Evolutionary conservation across 192 early-diverging fungal species (phyloP), one percentile per base, ranked within the genome.

Genomic region (Linnemannia zychae): DNA sequence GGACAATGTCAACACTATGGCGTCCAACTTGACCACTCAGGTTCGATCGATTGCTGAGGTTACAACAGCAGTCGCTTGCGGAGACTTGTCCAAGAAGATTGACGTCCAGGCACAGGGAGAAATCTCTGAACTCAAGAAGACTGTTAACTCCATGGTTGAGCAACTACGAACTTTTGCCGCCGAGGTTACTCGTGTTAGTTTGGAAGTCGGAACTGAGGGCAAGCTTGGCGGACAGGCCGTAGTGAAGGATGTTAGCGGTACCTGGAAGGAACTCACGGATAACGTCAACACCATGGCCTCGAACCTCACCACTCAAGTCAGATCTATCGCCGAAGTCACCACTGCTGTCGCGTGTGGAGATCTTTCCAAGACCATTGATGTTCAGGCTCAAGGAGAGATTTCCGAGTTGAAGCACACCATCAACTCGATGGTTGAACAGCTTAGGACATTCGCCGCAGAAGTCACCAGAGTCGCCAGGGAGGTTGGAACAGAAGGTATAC

Each of bases 71-170:
- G 90, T 93, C 17, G 89, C 92, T 7, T 40, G 57, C 49, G 92
- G 92, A 50, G 92, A 93, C 76, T 66, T 93, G 17, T 89, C 87
- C 17, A 87, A 88, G 38, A 87, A 88, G 7, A 91, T 95, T 16
- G 87, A 84, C 4, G 91, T 91, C 1, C 89, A 91, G 37, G 88
- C 90, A 3, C 76, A 88, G 46, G 93, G 94, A 34, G 93, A 94
- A 78, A 94, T 95, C 86, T 74, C 80, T 0, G 91, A 92, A 40
- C 88, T 95, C 11, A 95, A 94, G 71, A 70, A 89, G 9, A 94
- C 92, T 5, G 92, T 95, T n/a, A 95, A 95, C 80, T 87, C 71
- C 3, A 92, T 95, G 91, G 93, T 93, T 15, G 92, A 91, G 68
- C 93, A 77, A 13, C 67, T 77, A 0, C 76, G 69, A n/a, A 34